A percentile compares a stretch with the other conserved stretches of the same genome.
Conservation (phyloP, 2,329 filamentous ascomycete genomes). For the Ascochyta fabae region DNA sequence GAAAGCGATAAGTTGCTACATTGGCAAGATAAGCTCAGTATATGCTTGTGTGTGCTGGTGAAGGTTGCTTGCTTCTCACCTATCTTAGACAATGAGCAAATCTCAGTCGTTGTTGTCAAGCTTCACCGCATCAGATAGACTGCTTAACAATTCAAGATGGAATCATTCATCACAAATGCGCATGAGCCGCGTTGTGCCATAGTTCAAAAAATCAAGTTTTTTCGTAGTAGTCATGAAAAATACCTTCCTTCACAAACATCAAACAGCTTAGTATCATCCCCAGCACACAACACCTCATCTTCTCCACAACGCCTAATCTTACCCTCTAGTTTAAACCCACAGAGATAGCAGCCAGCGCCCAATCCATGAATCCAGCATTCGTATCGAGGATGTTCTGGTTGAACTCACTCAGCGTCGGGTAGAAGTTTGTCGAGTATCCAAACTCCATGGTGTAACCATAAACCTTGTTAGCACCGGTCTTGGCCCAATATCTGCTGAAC, state of each 20-base stretch:
- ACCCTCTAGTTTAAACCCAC: constrained; percentile 31
- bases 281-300: background rate
- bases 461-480: constrained; percentile 47
- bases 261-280: constrained; percentile 6
- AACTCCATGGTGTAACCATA: constrained; percentile 51
- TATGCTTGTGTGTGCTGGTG: too few species aligned
- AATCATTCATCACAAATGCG: too few species aligned
- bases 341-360: constrained; percentile 46
- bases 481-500: constrained; percentile 46
- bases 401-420: constrained; percentile 50
- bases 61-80: too few species aligned
- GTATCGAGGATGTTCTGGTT: constrained; percentile 51
- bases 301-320: background rate
- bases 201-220: too few species aligned
- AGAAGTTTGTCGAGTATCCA: constrained; percentile 51
- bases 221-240: background rate
- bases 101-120: too few species aligned
- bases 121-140: too few species aligned
- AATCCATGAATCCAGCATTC: constrained; percentile 52
- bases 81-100: too few species aligned
- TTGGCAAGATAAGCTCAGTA: too few species aligned
- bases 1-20: too few species aligned
- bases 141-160: too few species aligned
- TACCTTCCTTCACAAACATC: background rate
- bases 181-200: too few species aligned